Conservation (phyloP, 345 rosid species). For the Passiflora organensis region DNA sequence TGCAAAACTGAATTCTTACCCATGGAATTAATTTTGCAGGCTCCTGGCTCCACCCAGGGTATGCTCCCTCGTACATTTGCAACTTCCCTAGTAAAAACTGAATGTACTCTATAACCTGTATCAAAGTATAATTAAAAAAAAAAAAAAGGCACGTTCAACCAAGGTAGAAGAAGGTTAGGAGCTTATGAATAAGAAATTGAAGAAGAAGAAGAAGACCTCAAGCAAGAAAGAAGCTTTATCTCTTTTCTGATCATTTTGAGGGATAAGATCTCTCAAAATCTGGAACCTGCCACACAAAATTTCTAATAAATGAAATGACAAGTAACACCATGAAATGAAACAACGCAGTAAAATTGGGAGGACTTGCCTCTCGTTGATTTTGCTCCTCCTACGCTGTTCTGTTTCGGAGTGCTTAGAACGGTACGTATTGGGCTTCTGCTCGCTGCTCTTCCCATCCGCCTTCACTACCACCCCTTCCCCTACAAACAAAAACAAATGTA, state of each 20-base stretch:
- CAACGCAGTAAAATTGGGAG: background rate
- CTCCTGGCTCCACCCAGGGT: conserved; percentile 23
- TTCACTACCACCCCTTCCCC: conserved; percentile 31
- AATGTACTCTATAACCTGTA: conserved; percentile 34
- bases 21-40: conserved; percentile 22
- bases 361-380: conserved; percentile 70
- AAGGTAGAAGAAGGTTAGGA: no score
- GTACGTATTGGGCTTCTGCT: conserved; percentile 31
- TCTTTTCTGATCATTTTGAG: conserved; percentile 34
- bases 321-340: background rate
- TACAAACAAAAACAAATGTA: background rate
- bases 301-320: background rate
- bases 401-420: conserved; percentile 86
- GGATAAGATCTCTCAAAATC: conserved; percentile 25
- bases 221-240: conserved; percentile 31
- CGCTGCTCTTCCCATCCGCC: conserved; percentile 34
- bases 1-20: conserved; percentile 14
- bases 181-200: no score
- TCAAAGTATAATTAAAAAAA: background rate
- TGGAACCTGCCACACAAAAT: conserved; percentile 22
- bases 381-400: conserved; percentile 80
- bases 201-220: conserved; percentile 15
- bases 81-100: conserved; percentile 29
- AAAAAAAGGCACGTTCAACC: no score
- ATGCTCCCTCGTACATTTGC: conserved; percentile 22